Percentiles rank a stretch among this genome's conserved stretches.
Evolutionary conservation across 2,329 filamentous ascomycete genomes (phyloP).

Genomic region (Westerdykella sp.): DNA sequence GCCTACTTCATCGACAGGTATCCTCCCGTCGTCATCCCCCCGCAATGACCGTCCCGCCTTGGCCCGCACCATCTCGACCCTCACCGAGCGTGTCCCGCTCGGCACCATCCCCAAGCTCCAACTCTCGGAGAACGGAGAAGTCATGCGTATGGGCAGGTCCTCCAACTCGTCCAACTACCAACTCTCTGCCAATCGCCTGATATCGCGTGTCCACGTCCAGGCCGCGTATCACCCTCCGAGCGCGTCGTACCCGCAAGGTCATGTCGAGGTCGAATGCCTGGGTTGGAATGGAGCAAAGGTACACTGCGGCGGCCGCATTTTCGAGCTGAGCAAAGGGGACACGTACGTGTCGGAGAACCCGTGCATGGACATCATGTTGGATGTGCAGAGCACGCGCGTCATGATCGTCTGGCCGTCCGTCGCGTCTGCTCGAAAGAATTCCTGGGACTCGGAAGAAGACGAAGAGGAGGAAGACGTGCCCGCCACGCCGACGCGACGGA

Average conservation of each 20-base stretch:
- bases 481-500: conserved; percentile 28
- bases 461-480: too few relatives aligned
- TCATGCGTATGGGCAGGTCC: conserved; percentile 81
- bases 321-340: conserved; percentile 81
- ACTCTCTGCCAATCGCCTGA: conserved; percentile 81
- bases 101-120: conserved; percentile 76
- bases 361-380: conserved; percentile 83
- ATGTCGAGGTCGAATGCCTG: conserved; percentile 81
- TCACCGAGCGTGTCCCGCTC: conserved; percentile 77
- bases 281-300: conserved; percentile 96
- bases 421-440: conserved; percentile 49
- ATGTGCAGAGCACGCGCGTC: conserved; percentile 88
- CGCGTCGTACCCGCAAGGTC: conserved; percentile 62
- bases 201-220: conserved; percentile 89
- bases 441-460: conserved; percentile 56
- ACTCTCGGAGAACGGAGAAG: conserved; percentile 73
- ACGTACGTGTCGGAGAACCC: conserved; percentile 86
- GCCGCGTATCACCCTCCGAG: conserved; percentile 71
- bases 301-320: conserved; percentile 81
- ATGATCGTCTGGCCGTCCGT: conserved; percentile 76
- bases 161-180: conserved; percentile 96
- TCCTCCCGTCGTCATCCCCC: conserved; percentile 74
- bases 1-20: conserved; percentile 87
- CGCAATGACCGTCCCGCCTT: conserved; percentile 46
- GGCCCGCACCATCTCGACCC: conserved; percentile 52